Base-by-base conservation (phyloP, 305 asterid species). In the Withania somnifera region DNA sequence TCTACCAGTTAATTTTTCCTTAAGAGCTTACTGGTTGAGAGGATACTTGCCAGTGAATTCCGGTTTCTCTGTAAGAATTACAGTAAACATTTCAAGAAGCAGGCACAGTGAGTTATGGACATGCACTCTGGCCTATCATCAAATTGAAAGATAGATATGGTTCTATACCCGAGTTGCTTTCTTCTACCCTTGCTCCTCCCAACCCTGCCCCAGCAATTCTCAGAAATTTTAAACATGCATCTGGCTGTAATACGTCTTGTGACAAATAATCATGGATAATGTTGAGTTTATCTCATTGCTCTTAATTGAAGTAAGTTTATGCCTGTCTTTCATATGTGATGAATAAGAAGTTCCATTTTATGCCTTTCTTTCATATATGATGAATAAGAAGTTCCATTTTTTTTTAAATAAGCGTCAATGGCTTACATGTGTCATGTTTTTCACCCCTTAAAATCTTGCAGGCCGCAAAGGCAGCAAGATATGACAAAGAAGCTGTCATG, bases 401-500 rank as follows among this genome's bases (percentile, higher is more conserved):
- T 69, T 40, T 42, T 36, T 10, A 67, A 67, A 7, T 11, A 7
- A 73, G 40, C 2, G 2, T 24, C 24, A 17, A 47, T 17, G 26
- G 40, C 47, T 14, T 8, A 24, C 42, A 45, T 19, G 57, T 71
- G 24, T 24, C 3, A 26, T 73, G 1, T 73, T 45, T 68, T 73
- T 40, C 11, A 13, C 61, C 28, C 38, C 71, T 38, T 45, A 57
- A 28, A 80, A 80, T 54, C 57, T 51, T 45, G 66, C 88, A 89
- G 94, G 93, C 93, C 85, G 92, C 99, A 19, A 96, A 89, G 87
- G 97, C 91, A 90, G 94, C 95, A 69, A 91, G 98, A 88, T 92
- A 89, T 75, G 98, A 94, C 87, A 94, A 96, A 90, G 99, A 96
- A 89, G 97, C 94, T 2, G 89, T 94, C 82, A 87, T 88, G 92